phyloP scores from a whole-genome alignment of 768 basidiomycete species.

The Cystobasidium tubakii region DNA sequence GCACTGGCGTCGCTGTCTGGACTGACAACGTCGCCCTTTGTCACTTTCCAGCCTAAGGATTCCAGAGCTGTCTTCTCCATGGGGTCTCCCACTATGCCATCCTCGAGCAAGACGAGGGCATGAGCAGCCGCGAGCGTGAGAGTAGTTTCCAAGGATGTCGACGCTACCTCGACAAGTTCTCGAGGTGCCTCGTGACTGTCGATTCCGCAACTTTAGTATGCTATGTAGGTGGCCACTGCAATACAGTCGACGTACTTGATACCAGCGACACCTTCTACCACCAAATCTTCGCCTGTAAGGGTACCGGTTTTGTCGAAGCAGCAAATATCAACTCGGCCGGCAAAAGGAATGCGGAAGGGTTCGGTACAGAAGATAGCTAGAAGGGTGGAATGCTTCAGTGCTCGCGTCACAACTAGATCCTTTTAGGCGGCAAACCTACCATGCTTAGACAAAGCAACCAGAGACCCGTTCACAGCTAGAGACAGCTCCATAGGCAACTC shows the following conservation, averaged over 20 bases:
- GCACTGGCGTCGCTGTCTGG: neutral
- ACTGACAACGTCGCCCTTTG: conserved; percentile 52
- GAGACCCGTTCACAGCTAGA: conserved; percentile 86
- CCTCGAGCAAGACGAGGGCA: conserved; percentile 86
- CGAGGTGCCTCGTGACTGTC: conserved; percentile 58
- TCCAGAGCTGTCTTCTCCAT: conserved; percentile 98
- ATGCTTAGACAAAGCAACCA: conserved; percentile 87
- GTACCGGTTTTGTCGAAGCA: conserved; percentile 99
- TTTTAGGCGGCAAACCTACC: conserved; percentile 55
- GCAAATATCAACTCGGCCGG: conserved; percentile 93
- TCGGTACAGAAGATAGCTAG: conserved; percentile 97
- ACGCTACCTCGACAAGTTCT: conserved; percentile 70
- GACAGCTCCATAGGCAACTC: conserved; percentile 97
- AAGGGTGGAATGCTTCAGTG: neutral
- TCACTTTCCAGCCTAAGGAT: conserved; percentile 78
- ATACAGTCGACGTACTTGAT: conserved; percentile 65
- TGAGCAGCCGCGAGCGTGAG: conserved; percentile 88
- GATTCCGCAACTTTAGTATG: too few relatives aligned
- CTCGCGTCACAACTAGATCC: too few relatives aligned
- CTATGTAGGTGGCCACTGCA: too few relatives aligned
- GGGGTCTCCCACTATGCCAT: conserved; percentile 89
- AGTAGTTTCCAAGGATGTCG: conserved; percentile 69
- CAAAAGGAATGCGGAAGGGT: conserved; percentile 93
- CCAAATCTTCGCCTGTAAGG: conserved; percentile 90
- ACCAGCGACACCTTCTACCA: conserved; percentile 87